Evolutionary conservation across 2,329 filamentous ascomycete genomes (phyloP), one percentile per base, ranked within the genome.

Genomic region (Fusarium phyllophilum): DNA sequence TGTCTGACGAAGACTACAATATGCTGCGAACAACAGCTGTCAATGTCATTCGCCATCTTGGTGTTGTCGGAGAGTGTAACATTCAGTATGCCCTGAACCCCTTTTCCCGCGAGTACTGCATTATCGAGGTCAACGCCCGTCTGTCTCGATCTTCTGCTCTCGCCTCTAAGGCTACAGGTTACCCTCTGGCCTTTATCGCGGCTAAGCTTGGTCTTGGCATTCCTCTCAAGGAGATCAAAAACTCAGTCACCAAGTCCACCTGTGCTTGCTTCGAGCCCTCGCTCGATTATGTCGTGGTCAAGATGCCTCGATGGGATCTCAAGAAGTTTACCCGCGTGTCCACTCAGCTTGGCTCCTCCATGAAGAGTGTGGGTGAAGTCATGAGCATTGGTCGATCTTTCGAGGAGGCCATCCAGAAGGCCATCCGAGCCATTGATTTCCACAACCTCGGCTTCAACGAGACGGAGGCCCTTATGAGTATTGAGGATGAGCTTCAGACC

Each of bases 331-430:
- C 94, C 34, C 92, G 96, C 75, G 96, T 98, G 29, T 98, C 96
- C 8, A 98, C 95, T 3, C 93, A 97, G 80, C 92, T 99, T 31
- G 96, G 95, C 36, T 98, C 96, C 7, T 97, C 96, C 18, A 99
- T 99, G 96, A 99, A 98, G 92, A 97, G 94, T 89, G 95, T 99
- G 60, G 96, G 96, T 80, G 96, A 99, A 83, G 96, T 99, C 75
- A 98, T 99, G 96, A 96, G 93, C 79, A 98, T 99, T 77, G 96
- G 96, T 65, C 89, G 96, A 75, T 97, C 94, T 2, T 99, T 99
- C 78, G 96, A 99, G 84, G 96, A 99, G 84, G 96, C 96, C 14
- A 97, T 99, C 46, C 96, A 99, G 79, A 99, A 98, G 84, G 96
- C 96, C 26, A 99, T 99, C 78, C 92, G 96, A 57, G 92, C 94